A percentile compares a stretch with the other conserved stretches of the same genome.
Conservation (phyloP, 2,329 filamentous ascomycete species). For the Penicillium sp. region DNA sequence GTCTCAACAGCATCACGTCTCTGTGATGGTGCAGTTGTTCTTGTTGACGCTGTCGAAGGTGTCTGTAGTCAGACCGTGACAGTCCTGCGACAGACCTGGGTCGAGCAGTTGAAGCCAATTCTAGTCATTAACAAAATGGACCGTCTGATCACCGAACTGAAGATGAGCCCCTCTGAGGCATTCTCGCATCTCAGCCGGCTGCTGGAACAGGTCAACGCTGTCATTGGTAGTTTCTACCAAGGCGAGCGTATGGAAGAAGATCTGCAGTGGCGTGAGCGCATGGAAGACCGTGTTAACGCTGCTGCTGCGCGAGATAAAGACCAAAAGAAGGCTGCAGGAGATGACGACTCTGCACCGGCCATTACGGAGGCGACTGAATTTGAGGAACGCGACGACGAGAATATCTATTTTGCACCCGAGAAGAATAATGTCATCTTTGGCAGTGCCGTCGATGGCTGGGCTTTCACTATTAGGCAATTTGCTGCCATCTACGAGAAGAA, state of each 20-base stretch:
- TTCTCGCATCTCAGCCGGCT: constrained; percentile 85
- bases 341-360: constrained; percentile 49
- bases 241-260: constrained; percentile 99
- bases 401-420: constrained; percentile 96
- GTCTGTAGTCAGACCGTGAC: constrained; percentile 99
- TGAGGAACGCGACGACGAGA: constrained; percentile 90
- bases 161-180: constrained; percentile 86
- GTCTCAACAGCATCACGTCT: constrained; percentile 92
- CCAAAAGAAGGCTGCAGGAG: constrained; percentile 36
- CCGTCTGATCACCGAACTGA: constrained; percentile 84
- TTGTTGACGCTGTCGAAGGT: constrained; percentile 95
- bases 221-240: constrained; percentile 95
- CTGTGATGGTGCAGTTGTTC: constrained; percentile 88
- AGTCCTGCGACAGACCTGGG: constrained; percentile 90
- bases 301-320: constrained; percentile 61
- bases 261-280: constrained; percentile 86
- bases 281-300: constrained; percentile 79
- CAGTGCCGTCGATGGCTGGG: constrained; percentile 98
- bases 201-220: constrained; percentile 92
- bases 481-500: constrained; percentile 94
- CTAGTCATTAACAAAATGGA: constrained; percentile 99
- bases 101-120: constrained; percentile 88
- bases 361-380: constrained; percentile 58
- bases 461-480: constrained; percentile 93
- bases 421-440: constrained; percentile 99